Conservation (phyloP, 2,329 filamentous ascomycete genomes). For the Colletotrichum tabaci region DNA sequence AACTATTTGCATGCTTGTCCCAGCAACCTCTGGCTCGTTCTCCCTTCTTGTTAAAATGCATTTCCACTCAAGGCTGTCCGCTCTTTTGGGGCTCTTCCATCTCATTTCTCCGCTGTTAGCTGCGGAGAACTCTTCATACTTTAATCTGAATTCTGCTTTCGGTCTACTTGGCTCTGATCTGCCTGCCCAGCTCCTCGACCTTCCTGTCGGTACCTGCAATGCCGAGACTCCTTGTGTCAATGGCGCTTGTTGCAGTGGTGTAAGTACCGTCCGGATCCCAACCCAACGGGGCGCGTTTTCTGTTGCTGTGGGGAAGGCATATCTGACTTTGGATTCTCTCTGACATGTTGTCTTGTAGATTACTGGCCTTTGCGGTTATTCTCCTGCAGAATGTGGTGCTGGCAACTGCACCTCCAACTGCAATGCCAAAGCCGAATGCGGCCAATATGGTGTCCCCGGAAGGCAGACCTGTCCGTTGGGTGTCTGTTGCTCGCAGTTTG, state of each 20-base stretch:
- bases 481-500: conserved; percentile 3
- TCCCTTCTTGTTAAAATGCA: conserved; percentile 10
- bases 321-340: background rate
- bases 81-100: conserved; percentile 1
- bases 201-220: conserved; percentile 30
- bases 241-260: conserved; percentile 44
- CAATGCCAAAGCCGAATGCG: conserved; percentile 4
- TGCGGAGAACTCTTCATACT: background rate
- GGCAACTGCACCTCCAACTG: conserved; percentile 16
- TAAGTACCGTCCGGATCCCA: background rate
- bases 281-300: conserved; percentile 4
- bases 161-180: background rate
- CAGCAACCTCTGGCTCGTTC: background rate
- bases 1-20: conserved; percentile 9
- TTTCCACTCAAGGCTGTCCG: conserved; percentile 7
- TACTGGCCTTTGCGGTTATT: no score
- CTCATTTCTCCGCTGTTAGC: conserved; percentile 9
- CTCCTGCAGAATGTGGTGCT: background rate
- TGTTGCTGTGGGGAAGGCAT: conserved; percentile 1
- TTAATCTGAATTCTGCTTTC: no score
- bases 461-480: background rate
- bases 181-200: conserved; percentile 7
- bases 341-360: background rate
- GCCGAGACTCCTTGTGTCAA: conserved; percentile 42
- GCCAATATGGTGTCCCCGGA: background rate